Base-by-base conservation (phyloP, 1,139 yeast genomes). In the Saccharomycopsis hybrid region DNA sequence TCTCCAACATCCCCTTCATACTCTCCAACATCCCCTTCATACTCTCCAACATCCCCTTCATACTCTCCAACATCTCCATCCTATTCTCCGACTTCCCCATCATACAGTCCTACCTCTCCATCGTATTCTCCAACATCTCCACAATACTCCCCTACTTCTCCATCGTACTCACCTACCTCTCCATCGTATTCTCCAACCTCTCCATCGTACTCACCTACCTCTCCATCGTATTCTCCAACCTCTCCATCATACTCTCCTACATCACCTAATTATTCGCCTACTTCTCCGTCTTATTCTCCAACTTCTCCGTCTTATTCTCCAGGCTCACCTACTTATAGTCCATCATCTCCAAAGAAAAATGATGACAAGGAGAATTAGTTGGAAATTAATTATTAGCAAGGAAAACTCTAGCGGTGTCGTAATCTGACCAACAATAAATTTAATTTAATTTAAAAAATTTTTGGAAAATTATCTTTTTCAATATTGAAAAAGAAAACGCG, bases 101-200 rank as follows among this genome's bases (percentile, higher is more conserved):
- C 71, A 68, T 55, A 81, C 76, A 72, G 83, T 0, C 86, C 90
- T 52, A 81, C 90, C 0, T 78, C 86, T 0, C 92, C 94, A 61
- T 62, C 73, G 3, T 83, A 82, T 62, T 71, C 80, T 1, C 90
- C 94, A 46, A 83, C 95, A 0, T 80, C 88, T 0, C 95, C 95
- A 59, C 60, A 73, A 1, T 87, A 85, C 62, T 73, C 81, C 0
- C 94, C 94, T 50, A 82, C 90, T 0, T 77, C 85, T 1, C 94
- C 95, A 59, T 63, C 73, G 2, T 85, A 82, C 63, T 71, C 80
- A 0, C 90, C 92, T 50, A 83, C 90, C 0, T 78, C 85, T 1
- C 88, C 88, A 59, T 60, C 69, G 7, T 84, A 83, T 65, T 73
- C 81, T 0, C 94, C 94, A 52, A 83, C 95, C 0, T 79, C 83